phyloP scores from a whole-genome alignment of 257 asterid genomes.

The Solanum sitiens region DNA sequence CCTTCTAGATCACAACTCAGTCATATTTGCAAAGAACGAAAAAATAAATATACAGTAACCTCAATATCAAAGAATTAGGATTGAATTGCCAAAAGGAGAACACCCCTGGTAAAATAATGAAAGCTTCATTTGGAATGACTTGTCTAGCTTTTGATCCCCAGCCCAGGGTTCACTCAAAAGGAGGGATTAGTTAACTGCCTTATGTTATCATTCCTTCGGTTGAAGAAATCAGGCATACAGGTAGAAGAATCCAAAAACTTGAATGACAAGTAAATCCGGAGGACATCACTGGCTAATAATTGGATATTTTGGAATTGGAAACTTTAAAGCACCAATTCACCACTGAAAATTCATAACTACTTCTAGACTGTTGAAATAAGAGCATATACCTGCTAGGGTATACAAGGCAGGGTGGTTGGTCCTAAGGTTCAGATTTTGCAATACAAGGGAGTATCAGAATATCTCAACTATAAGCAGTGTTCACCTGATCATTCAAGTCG shows the following conservation, averaged over 20 bases:
- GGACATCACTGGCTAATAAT: background rate
- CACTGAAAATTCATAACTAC: background rate
- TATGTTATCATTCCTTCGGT: background rate
- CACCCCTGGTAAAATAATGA: background rate
- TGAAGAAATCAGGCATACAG: background rate
- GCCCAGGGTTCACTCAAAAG: background rate
- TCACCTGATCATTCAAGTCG: conserved; percentile 87
- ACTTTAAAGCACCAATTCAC: background rate
- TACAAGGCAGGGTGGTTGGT: background rate
- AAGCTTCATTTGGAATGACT: background rate
- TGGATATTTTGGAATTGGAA: background rate
- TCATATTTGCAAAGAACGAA: background rate
- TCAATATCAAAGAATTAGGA: background rate
- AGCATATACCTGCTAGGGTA: background rate
- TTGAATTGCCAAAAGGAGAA: background rate
- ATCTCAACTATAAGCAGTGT: background rate
- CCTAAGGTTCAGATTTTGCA: background rate
- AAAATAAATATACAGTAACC: background rate
- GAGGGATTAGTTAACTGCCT: background rate
- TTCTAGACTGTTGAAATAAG: background rate
- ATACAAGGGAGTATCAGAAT: background rate
- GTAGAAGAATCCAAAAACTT: background rate
- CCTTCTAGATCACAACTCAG: background rate
- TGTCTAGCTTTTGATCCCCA: background rate
- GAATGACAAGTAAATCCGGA: background rate